Conservation (phyloP, 1,139 yeast species). For the Blastobotrys elegans region DNA sequence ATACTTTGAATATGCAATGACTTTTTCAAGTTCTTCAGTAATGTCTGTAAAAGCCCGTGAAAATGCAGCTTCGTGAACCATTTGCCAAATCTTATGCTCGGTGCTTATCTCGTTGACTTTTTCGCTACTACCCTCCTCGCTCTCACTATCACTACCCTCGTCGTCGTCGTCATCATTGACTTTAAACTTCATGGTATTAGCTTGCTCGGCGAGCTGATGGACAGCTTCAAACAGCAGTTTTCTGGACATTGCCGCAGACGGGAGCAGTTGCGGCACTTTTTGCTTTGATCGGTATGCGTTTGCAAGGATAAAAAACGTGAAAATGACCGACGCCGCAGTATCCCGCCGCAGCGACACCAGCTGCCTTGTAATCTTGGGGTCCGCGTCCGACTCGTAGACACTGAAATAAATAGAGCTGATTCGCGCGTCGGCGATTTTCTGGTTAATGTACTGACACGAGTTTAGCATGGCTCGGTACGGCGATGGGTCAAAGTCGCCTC, state of each 20-base stretch:
- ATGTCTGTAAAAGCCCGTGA: slow-evolving; percentile 45
- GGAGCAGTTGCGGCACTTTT: slow-evolving; percentile 41
- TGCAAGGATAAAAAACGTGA: slow-evolving; percentile 39
- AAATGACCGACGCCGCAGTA: slow-evolving; percentile 44
- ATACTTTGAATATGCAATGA: slow-evolving; percentile 38
- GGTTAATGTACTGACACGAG: slow-evolving; percentile 39
- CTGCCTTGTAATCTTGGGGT: slow-evolving; percentile 36
- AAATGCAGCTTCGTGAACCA: slow-evolving; percentile 47
- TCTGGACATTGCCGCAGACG: slow-evolving; percentile 42
- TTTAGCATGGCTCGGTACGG: slow-evolving; percentile 32
- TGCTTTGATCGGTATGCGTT: slow-evolving; percentile 40
- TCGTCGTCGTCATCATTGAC: slow-evolving; percentile 3
- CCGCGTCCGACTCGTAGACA: slow-evolving; percentile 41
- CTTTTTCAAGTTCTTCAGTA: slow-evolving; percentile 40
- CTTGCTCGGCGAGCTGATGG: slow-evolving; percentile 28
- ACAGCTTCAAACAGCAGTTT: slow-evolving; percentile 42
- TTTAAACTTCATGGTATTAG: slow-evolving; percentile 13
- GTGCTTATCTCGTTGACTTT: slow-evolving; percentile 4
- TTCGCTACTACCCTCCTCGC: background rate
- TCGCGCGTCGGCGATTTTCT: slow-evolving; percentile 45
- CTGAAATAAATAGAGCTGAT: slow-evolving; percentile 45
- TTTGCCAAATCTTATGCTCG: slow-evolving; percentile 37
- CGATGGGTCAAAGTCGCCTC: slow-evolving; percentile 26
- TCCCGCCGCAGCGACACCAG: slow-evolving; percentile 44
- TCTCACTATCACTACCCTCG: background rate